Conservation (phyloP, 805 yeast species). For the Yueomyces sinensis region DNA sequence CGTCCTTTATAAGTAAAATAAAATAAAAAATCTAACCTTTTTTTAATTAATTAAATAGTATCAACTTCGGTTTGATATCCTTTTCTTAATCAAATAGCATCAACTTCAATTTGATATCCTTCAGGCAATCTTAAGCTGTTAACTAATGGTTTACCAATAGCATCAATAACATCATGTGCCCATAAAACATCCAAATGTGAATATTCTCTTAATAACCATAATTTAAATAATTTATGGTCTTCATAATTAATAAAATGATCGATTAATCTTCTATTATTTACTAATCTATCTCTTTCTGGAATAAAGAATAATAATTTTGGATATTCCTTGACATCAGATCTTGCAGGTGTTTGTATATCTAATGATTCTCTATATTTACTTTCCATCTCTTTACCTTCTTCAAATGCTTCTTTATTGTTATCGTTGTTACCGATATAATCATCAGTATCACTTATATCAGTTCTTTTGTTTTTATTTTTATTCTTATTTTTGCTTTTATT, state of each 20-base stretch:
- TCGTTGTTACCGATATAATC: not conserved
- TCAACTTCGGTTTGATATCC: too few species aligned
- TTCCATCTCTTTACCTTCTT: too few species aligned
- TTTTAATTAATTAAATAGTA: too few species aligned
- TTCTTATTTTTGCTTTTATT: too few species aligned
- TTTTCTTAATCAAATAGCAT: too few species aligned
- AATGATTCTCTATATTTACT: not conserved
- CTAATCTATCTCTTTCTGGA: constrained; percentile 64
- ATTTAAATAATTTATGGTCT: constrained; percentile 16
- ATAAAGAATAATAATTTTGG: constrained; percentile 56
- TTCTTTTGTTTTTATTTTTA: not conserved
- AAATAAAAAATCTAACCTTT: too few species aligned
- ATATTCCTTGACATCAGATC: constrained; percentile 19
- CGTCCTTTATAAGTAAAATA: too few species aligned
- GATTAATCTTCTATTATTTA: constrained; percentile 59
- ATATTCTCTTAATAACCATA: constrained; percentile 40
- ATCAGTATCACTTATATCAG: not conserved
- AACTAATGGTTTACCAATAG: constrained; percentile 42
- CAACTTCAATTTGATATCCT: too few species aligned
- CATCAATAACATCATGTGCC: constrained; percentile 65
- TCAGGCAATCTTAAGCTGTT: constrained; percentile 23
- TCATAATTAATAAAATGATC: constrained; percentile 55
- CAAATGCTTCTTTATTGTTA: not conserved
- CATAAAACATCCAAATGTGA: constrained; percentile 90
- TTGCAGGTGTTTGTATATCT: not conserved